Conservation (phyloP, 2,329 filamentous ascomycete species). For the Clonostachys solani region DNA sequence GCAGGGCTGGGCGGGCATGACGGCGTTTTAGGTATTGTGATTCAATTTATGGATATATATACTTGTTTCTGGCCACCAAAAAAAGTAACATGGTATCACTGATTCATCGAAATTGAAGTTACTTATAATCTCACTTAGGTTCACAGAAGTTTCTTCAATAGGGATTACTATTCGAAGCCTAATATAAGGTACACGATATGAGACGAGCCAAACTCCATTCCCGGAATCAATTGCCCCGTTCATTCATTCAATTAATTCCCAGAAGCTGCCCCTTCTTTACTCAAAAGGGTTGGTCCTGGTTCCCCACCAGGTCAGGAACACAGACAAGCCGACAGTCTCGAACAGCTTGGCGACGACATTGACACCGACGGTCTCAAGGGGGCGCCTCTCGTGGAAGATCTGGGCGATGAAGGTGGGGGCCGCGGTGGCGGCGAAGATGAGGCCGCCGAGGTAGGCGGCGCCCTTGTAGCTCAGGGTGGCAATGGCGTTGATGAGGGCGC, state of each 20-base stretch:
- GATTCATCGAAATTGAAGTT: too few relatives aligned
- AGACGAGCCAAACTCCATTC: too few relatives aligned
- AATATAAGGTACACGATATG: too few relatives aligned
- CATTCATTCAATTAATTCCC: too few relatives aligned
- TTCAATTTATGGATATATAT: not conserved
- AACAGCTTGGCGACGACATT: slow-evolving; percentile 79
- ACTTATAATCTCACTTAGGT: too few relatives aligned
- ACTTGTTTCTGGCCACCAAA: too few relatives aligned
- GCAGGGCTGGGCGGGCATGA: slow-evolving; percentile 23
- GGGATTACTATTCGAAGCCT: too few relatives aligned
- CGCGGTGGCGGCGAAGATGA: slow-evolving; percentile 89
- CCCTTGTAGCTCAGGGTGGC: slow-evolving; percentile 96
- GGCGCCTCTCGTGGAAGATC: slow-evolving; percentile 85
- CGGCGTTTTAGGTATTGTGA: slow-evolving; percentile 28
- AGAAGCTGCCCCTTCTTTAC: slow-evolving; percentile 35
- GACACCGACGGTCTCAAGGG: slow-evolving; percentile 84
- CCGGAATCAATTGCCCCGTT: too few relatives aligned
- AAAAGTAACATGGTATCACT: too few relatives aligned
- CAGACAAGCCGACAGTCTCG: slow-evolving; percentile 86
- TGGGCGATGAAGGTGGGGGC: slow-evolving; percentile 87
- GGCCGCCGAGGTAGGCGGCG: slow-evolving; percentile 82
- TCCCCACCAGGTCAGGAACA: slow-evolving; percentile 97
- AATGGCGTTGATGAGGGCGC: slow-evolving; percentile 88
- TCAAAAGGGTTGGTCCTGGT: slow-evolving; percentile 91
- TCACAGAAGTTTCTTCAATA: too few relatives aligned